Percentiles rank a stretch among this genome's conserved stretches.
Conservation (phyloP, 2,329 filamentous ascomycete species). For the Fusarium floridanum region DNA sequence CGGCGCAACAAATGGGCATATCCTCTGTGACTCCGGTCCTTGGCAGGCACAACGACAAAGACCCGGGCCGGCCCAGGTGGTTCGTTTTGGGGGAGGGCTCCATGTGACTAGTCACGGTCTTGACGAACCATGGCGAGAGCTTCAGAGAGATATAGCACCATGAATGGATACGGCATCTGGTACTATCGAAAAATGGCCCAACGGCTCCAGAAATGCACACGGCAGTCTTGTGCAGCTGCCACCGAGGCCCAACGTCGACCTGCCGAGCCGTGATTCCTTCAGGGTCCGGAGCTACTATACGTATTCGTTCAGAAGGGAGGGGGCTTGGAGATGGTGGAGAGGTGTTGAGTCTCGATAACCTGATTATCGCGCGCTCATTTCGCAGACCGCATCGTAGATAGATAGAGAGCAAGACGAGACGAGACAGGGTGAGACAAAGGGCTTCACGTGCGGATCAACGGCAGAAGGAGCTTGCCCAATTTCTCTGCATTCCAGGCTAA, state of each 20-base stretch:
- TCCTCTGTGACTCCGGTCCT: constrained; percentile 13
- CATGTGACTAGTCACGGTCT: constrained; percentile 19
- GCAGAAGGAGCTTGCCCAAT: constrained; percentile 22
- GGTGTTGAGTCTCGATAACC: constrained; percentile 21
- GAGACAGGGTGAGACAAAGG: constrained; percentile 29
- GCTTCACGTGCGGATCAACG: constrained; percentile 16
- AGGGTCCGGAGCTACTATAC: neutral
- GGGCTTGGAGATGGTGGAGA: constrained; percentile 21
- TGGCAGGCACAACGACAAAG: constrained; percentile 4
- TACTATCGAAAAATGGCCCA: constrained; percentile 3
- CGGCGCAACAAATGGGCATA: constrained; percentile 2
- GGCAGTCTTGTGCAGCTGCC: constrained; percentile 2
- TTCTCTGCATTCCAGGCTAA: constrained; percentile 29
- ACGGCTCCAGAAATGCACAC: neutral
- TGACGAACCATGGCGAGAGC: constrained; percentile 15
- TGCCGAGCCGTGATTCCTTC: neutral
- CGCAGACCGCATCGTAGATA: constrained; percentile 27
- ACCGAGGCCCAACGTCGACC: neutral
- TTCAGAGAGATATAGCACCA: constrained; percentile 5
- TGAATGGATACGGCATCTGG: neutral
- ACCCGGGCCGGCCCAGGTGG: constrained; percentile 14
- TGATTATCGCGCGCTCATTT: constrained; percentile 27
- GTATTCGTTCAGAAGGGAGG: constrained; percentile 5
- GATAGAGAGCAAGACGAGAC: constrained; percentile 16
- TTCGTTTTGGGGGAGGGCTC: constrained; percentile 13